phyloP scores from a whole-genome alignment of 768 basidiomycete species.

The Leucocoprinus birnbaumii region DNA sequence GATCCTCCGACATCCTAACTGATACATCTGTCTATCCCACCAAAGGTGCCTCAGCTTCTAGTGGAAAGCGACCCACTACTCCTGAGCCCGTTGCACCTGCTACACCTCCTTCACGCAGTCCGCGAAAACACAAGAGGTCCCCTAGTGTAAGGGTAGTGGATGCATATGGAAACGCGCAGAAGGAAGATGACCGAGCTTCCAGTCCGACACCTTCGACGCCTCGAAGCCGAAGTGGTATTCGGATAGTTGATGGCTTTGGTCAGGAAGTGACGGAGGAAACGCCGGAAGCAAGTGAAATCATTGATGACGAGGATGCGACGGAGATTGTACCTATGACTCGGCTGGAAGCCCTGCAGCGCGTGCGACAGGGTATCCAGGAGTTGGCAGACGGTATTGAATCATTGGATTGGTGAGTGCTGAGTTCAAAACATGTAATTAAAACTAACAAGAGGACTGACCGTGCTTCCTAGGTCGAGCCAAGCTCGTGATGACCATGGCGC shows the following conservation, averaged over 20 bases:
- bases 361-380: slow-evolving; percentile 56
- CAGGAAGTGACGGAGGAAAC: slow-evolving; percentile 42
- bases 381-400: slow-evolving; percentile 55
- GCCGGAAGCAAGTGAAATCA: slow-evolving; percentile 16
- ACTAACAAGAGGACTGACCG: slow-evolving; percentile 4
- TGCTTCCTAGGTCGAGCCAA: background rate
- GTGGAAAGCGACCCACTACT: slow-evolving; percentile 12
- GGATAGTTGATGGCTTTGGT: slow-evolving; percentile 72
- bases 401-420: slow-evolving; percentile 48
- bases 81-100: slow-evolving; percentile 16
- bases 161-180: slow-evolving; percentile 58
- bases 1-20: slow-evolving; percentile 15
- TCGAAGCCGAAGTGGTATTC: slow-evolving; percentile 40
- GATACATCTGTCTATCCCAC: slow-evolving; percentile 4
- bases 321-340: slow-evolving; percentile 27
- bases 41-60: slow-evolving; percentile 20
- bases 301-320: slow-evolving; percentile 17
- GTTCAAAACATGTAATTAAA: no score
- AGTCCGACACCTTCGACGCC: slow-evolving; percentile 14
- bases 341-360: slow-evolving; percentile 51
- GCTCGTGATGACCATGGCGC: slow-evolving; percentile 33
- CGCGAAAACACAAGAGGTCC: slow-evolving; percentile 33
- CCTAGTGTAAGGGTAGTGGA: slow-evolving; percentile 65
- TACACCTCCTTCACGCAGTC: slow-evolving; percentile 14
- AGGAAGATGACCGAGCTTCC: slow-evolving; percentile 8